Conservation (phyloP, 768 basidiomycete genomes). For the Boletus patriciae region DNA sequence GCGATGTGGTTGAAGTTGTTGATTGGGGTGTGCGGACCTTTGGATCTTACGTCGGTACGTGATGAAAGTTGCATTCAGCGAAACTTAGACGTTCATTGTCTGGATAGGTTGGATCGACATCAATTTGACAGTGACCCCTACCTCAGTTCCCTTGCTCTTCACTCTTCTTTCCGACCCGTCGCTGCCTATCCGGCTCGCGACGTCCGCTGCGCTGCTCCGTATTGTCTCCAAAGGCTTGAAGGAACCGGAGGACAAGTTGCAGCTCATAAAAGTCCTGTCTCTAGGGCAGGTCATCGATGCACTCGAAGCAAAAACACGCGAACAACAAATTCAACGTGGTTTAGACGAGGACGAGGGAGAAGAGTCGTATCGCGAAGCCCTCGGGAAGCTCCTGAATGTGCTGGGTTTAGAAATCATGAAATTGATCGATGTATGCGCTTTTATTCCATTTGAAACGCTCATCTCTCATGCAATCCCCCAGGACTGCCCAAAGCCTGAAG, state of each 20-base stretch:
- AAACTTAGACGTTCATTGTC: background rate
- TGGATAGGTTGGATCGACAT: constrained; percentile 94
- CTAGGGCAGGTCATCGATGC: constrained; percentile 79
- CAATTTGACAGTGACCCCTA: constrained; percentile 89
- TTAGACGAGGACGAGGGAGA: constrained; percentile 80
- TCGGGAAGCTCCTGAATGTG: constrained; percentile 80
- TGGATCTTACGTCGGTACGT: constrained; percentile 91
- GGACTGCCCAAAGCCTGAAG: constrained; percentile 60
- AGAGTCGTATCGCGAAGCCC: constrained; percentile 84
- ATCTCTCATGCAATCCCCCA: constrained; percentile 28
- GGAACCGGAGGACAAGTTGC: constrained; percentile 85
- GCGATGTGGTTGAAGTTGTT: constrained; percentile 70
- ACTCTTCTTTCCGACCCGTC: constrained; percentile 76
- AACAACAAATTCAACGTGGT: constrained; percentile 65
- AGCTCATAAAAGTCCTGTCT: constrained; percentile 86
- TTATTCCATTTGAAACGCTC: background rate
- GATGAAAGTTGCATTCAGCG: background rate
- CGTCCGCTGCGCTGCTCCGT: constrained; percentile 74
- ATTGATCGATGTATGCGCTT: constrained; percentile 64
- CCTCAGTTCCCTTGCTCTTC: constrained; percentile 83
- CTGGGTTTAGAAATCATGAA: constrained; percentile 82
- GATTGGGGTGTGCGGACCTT: constrained; percentile 93
- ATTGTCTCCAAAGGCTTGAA: constrained; percentile 94
- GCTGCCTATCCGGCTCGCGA: constrained; percentile 77
- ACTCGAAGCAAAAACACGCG: constrained; percentile 73